These are phyloP conservation scores for Aspergillus transmontanensis DNA, from an alignment of 2,329 filamentous ascomycete genomes.

Conservation along the genomic window DNA sequence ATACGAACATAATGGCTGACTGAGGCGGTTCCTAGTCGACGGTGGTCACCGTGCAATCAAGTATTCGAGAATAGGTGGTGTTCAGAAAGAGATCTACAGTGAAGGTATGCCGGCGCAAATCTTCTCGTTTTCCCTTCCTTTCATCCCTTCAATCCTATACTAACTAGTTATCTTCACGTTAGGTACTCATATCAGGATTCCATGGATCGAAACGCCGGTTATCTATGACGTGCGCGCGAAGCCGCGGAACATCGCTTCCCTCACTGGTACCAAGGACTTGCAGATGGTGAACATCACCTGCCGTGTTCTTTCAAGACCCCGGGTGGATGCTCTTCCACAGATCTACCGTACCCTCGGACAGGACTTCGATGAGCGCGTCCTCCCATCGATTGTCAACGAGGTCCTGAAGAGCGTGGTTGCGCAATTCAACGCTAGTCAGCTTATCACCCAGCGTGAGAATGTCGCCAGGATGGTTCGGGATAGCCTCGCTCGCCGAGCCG, in stretches of 20 bases:
- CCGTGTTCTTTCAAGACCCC: conserved; percentile 92
- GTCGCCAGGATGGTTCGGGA: conserved; percentile 89
- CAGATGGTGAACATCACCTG: conserved; percentile 99
- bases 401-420: conserved; percentile 98
- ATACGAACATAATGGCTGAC: conserved; percentile 15
- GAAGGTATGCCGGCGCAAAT: conserved; percentile 66
- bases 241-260: conserved; percentile 92
- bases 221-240: conserved; percentile 98
- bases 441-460: conserved; percentile 98
- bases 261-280: conserved; percentile 97
- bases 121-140: conserved; percentile 13
- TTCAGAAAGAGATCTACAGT: conserved; percentile 91
- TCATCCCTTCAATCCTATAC: background rate
- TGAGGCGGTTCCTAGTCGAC: conserved; percentile 65
- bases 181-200: conserved; percentile 92
- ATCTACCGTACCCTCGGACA: conserved; percentile 95
- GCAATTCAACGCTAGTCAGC: conserved; percentile 96
- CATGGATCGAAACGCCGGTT: conserved; percentile 96
- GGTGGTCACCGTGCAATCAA: conserved; percentile 99
- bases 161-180: conserved; percentile 5
- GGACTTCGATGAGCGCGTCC: conserved; percentile 95
- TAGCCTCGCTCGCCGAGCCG: conserved; percentile 85
- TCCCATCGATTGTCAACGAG: conserved; percentile 98
- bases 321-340: conserved; percentile 85
- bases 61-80: conserved; percentile 88